Base-by-base conservation (phyloP, 2,329 filamentous ascomycete species). In the Diaporthe vaccinii region DNA sequence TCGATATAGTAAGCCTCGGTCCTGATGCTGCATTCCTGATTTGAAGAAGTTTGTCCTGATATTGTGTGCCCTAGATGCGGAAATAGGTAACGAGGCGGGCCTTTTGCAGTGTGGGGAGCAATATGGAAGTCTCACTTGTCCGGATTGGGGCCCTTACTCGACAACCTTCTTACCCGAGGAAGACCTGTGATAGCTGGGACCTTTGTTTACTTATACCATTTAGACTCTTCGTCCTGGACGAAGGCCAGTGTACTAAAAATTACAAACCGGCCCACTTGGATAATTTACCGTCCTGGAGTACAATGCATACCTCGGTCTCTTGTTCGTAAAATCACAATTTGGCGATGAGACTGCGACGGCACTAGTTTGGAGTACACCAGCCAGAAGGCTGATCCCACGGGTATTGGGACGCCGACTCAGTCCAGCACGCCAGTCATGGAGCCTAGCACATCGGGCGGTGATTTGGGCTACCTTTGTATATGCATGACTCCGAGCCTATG, bases 1-100 rank as follows among this genome's bases (percentile, higher is more conserved):
- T 76, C 6, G 55, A 76, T 31, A 25, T 76, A 74, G 75, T 76
- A n/a, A 70, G 75, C 53, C 9, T 15, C n/a, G 0, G 6, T 25
- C 39, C 39, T 28, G 36, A 14, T 20, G 15, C 0, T 55, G 2
- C 1, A 17, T 7, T 5, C 0, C 1, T 12, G 12, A 12, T 9
- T n/a, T 12, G 3, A 34, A 22, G 28, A 22, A 5, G 6, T 22
- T 6, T 39, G 10, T 53, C 12, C 74, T 75, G 36, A 75, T 41
- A 8, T 14, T 4, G 9, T 51, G 44, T 44, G 22, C 17, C 6
- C 1, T 10, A 76, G 74, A 74, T 22, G 22, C 39, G 10, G 46
- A 71, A 4, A 57, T 76, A 15, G 74, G 74, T 2, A 76, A 76
- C 34, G 49, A 59, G 17, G 72, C 14, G 7, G 74, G 74, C 3